Evolutionary conservation across 805 yeast species (phyloP).

Genomic region (Wickerhamomyces rabaulensis): DNA sequence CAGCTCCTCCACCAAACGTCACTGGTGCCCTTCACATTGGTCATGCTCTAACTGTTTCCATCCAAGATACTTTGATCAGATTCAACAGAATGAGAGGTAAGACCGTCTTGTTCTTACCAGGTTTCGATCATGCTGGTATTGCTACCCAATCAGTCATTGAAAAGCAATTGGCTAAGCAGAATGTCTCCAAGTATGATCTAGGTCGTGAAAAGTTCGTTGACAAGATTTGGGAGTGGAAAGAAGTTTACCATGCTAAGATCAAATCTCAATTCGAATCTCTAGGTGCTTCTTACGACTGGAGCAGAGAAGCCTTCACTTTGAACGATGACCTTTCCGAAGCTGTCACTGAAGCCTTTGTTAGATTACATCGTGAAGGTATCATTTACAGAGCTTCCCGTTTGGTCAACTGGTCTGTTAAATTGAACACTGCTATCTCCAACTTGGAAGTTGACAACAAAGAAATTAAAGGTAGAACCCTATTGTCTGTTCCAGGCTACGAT

Average conservation of each 20-base stretch:
- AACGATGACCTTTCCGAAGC: conserved; percentile 73
- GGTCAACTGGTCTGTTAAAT: conserved; percentile 93
- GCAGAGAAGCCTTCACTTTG: conserved; percentile 89
- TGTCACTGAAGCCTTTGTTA: conserved; percentile 87
- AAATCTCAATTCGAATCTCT: conserved; percentile 76
- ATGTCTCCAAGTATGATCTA: conserved; percentile 88
- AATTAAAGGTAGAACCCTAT: conserved; percentile 70
- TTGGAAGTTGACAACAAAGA: conserved; percentile 94
- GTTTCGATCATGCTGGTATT: conserved; percentile 99
- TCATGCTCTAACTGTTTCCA: conserved; percentile 91
- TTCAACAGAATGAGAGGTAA: conserved; percentile 96
- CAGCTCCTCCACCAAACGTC: conserved; percentile 99
- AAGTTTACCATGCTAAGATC: conserved; percentile 82
- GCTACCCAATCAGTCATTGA: conserved; percentile 98
- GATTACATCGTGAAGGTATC: conserved; percentile 89
- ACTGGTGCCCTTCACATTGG: conserved; percentile 99
- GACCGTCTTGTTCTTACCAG: conserved; percentile 89
- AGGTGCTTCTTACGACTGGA: conserved; percentile 98
- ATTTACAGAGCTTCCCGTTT: conserved; percentile 91
- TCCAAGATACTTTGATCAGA: conserved; percentile 90
- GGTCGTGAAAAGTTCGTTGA: conserved; percentile 88
- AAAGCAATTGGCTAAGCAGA: conserved; percentile 78
- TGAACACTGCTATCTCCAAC: conserved; percentile 93
- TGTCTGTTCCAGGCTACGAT: conserved; percentile 87
- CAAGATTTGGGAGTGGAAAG: conserved; percentile 98